Evolutionary conservation across 345 rosid genomes (phyloP), one percentile per base, ranked within the genome.

Genomic region (Euclidium syriacum): DNA sequence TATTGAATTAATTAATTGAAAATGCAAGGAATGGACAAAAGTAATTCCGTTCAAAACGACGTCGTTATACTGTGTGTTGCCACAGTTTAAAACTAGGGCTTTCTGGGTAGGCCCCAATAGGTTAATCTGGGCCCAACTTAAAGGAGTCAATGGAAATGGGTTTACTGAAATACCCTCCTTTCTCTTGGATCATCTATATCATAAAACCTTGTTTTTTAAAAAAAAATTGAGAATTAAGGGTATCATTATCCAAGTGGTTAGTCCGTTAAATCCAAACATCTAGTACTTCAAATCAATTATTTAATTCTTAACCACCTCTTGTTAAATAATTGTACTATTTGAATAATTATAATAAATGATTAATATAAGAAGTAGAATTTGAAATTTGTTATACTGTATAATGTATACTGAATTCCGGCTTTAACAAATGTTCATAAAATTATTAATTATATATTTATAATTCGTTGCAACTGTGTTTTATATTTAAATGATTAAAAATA

Each of bases 201-300:
- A n/a, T n/a, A n/a, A n/a, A n/a, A n/a, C n/a, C n/a, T n/a, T n/a
- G n/a, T n/a, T n/a, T n/a, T n/a, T n/a, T n/a, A n/a, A n/a, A n/a
- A n/a, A n/a, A n/a, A 30, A 14, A 3, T 8, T 6, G 6, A 19
- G 11, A 48, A 58, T 16, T 32, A 68, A 59, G 49, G 29, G 51
- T 36, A 68, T 62, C 68, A 62, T 70, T 36, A 70, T 36, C 55
- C 18, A 55, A 54, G 52, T 62, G 51, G 64, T 70, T 54, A 70
- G 51, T 62, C 41, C 10, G 35, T 57, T 70, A 27, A 27, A 24
- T 53, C 25, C 62, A 57, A 23, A 38, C 41, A n/a, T 66, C 15
- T 44, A 16, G 5, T 66, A 44, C 29, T 66, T 46, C 4, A 19
- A 19, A 6, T 10, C 64, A 47, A 27, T 19, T 48, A 20, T 57